These are phyloP conservation scores for Diplodia mutila DNA, from an alignment of 2,329 filamentous ascomycete genomes.

Conservation along the genomic window DNA sequence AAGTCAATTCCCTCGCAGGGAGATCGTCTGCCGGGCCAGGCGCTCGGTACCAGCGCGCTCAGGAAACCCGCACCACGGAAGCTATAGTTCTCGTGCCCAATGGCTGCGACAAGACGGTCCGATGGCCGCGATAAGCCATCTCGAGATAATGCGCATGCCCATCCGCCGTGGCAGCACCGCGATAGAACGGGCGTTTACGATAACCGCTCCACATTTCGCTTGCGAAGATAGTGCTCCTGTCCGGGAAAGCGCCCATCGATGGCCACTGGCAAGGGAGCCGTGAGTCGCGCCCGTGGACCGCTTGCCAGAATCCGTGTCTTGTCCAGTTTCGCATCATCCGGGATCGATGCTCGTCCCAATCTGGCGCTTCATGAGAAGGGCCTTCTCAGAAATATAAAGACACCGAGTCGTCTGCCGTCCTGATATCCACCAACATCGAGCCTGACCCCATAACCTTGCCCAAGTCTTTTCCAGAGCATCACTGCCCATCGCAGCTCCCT, in stretches of 20 bases:
- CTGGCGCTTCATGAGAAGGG: constrained; percentile 14
- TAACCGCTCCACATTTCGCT: constrained; percentile 21
- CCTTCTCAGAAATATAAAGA: constrained; percentile 21
- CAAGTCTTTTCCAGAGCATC: background rate
- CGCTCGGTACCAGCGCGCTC: constrained; percentile 11
- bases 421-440: constrained; percentile 9
- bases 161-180: constrained; percentile 15
- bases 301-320: constrained; percentile 15
- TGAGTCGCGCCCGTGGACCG: constrained; percentile 17
- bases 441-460: background rate
- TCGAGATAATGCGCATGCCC: constrained; percentile 25
- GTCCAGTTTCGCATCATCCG: constrained; percentile 14
- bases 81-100: constrained; percentile 23
- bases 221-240: constrained; percentile 20
- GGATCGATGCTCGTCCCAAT: constrained; percentile 16
- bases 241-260: constrained; percentile 6
- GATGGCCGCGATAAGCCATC: constrained; percentile 25
- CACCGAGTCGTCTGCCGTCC: background rate
- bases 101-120: constrained; percentile 22
- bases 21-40: constrained; percentile 19
- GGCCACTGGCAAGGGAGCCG: constrained; percentile 13
- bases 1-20: constrained; percentile 26
- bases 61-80: constrained; percentile 26
- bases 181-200: constrained; percentile 15
- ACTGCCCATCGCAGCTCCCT: background rate